phyloP scores from a whole-genome alignment of 116 monocot genomes.

The Dioscorea cayenensis region DNA sequence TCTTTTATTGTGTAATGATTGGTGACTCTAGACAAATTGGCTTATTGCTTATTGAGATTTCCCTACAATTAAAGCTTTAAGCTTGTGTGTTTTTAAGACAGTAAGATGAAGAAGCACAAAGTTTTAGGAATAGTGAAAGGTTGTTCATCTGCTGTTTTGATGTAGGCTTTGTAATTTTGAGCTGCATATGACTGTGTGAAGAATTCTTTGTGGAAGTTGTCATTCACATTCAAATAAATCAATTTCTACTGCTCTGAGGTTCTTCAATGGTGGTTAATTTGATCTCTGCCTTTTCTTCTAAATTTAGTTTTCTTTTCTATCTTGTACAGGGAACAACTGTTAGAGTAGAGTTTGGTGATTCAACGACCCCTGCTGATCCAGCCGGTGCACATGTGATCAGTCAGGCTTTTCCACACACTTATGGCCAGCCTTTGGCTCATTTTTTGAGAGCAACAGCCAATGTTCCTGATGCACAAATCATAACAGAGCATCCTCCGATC shows the following conservation, averaged over 20 bases:
- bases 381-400: constrained; percentile 68
- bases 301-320: not conserved
- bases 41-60: too few species aligned
- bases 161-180: not conserved
- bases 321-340: constrained; percentile 68
- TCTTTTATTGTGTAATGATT: not conserved
- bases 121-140: too few species aligned
- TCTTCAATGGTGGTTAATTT: not conserved
- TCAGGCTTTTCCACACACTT: constrained; percentile 75
- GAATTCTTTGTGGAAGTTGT: not conserved
- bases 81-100: too few species aligned
- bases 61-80: too few species aligned
- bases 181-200: not conserved
- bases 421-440: constrained; percentile 86
- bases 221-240: not conserved
- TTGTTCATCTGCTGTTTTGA: too few species aligned
- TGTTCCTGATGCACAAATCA: constrained; percentile 64
- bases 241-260: not conserved
- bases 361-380: constrained; percentile 65
- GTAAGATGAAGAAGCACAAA: too few species aligned
- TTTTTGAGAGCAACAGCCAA: constrained; percentile 59
- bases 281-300: not conserved
- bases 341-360: constrained; percentile 77
- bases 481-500: constrained; percentile 58
- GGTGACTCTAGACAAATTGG: not conserved